Percentiles rank a stretch among this genome's conserved stretches.
Evolutionary conservation across 1,284 basidiomycete species (phyloP).

Genomic region (Irpex rosettiformis): DNA sequence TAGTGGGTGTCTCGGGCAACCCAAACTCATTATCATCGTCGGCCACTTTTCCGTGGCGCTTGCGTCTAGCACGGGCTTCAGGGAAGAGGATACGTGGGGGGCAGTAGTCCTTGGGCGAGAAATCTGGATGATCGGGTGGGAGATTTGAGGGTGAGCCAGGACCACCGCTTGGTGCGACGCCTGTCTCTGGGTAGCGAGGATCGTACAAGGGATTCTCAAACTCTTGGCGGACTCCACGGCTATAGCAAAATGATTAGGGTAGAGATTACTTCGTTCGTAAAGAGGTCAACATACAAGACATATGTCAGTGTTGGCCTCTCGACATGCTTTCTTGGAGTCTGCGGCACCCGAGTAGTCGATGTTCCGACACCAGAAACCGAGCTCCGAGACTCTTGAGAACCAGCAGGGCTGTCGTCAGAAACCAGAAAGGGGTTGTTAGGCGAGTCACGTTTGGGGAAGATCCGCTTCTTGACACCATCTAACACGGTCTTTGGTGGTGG

Average conservation of each 20-base stretch:
- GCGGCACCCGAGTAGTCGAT: constrained; percentile 15
- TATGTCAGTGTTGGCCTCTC: constrained; percentile 51
- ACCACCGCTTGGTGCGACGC: constrained; percentile 12
- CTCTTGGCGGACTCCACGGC: constrained; percentile 49
- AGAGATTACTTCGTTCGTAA: background rate
- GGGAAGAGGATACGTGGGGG: constrained; percentile 50
- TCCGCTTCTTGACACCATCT: constrained; percentile 1
- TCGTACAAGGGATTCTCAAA: constrained; percentile 52
- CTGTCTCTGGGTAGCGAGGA: constrained; percentile 26
- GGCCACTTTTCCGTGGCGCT: background rate
- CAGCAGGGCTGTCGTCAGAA: background rate
- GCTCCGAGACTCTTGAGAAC: constrained; percentile 1
- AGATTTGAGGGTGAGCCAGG: constrained; percentile 42
- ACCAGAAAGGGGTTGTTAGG: constrained; percentile 51
- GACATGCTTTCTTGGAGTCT: constrained; percentile 23
- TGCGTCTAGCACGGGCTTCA: constrained; percentile 19
- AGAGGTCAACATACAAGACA: constrained; percentile 44
- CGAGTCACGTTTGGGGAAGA: constrained; percentile 43
- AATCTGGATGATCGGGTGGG: constrained; percentile 49
- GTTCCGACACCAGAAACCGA: constrained; percentile 4
- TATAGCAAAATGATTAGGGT: constrained; percentile 21
- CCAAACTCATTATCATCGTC: background rate
- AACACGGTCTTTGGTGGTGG: constrained; percentile 11
- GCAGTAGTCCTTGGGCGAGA: constrained; percentile 42
- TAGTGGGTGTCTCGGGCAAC: constrained; percentile 1